Conservation (phyloP, 1,284 basidiomycete species). For the Phylloboletellus chloephorus region DNA sequence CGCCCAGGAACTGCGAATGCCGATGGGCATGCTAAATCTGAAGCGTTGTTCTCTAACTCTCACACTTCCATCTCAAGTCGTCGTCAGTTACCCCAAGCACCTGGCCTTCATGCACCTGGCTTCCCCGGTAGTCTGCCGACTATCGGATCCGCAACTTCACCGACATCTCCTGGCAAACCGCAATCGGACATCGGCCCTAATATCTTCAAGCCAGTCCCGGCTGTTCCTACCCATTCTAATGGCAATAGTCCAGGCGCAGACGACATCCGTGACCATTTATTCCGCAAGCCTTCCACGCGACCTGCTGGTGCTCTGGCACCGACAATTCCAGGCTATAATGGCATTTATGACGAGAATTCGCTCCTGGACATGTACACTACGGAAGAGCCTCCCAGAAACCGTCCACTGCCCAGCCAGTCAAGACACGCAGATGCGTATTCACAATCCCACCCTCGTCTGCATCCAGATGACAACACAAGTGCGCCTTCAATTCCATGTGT, state of each 20-base stretch:
- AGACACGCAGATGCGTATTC: conserved; percentile 20
- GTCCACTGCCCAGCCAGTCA: conserved; percentile 19
- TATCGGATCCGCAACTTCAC: conserved; percentile 19
- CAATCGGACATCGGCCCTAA: conserved; percentile 25
- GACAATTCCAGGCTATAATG: conserved; percentile 28
- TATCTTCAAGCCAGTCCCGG: conserved; percentile 30
- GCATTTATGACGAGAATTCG: conserved; percentile 24
- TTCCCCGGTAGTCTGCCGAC: conserved; percentile 19
- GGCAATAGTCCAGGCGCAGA: conserved; percentile 12
- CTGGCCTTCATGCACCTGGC: conserved; percentile 15
- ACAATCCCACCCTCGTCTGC: conserved; percentile 13
- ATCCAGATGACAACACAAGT: conserved; percentile 14
- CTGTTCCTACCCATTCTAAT: conserved; percentile 21
- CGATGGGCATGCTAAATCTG: conserved; percentile 21
- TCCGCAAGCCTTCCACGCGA: conserved; percentile 25
- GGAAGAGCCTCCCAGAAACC: conserved; percentile 18
- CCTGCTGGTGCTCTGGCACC: conserved; percentile 35
- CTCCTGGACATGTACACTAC: conserved; percentile 26
- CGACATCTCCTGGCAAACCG: conserved; percentile 16
- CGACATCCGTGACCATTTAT: conserved; percentile 17
- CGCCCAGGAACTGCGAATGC: conserved; percentile 24
- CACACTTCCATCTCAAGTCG: conserved; percentile 16
- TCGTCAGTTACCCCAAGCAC: conserved; percentile 28
- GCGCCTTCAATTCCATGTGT: conserved; percentile 15
- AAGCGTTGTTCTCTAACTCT: neutral